Evolutionary conservation across 2,329 filamentous ascomycete species (phyloP).

Genomic region (Albifimbria verrucaria): DNA sequence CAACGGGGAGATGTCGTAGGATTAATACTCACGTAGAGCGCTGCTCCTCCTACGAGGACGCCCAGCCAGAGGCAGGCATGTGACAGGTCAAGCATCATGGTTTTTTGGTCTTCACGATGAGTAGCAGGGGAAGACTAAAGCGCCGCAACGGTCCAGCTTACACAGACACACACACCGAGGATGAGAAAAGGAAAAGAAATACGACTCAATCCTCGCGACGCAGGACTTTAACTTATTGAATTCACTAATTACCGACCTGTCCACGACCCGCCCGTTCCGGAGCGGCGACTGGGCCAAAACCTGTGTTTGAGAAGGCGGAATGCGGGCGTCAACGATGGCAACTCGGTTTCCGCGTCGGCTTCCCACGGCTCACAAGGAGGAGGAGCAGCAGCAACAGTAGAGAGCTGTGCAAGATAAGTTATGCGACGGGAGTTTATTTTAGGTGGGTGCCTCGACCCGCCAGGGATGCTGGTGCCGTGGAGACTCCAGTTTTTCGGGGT

Average conservation of each 20-base stretch:
- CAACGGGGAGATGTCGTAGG: background rate
- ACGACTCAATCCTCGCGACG: background rate
- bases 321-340: background rate
- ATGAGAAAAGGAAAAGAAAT: constrained; percentile 1
- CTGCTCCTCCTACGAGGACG: constrained; percentile 28
- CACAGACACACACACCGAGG: background rate
- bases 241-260: background rate
- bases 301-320: background rate
- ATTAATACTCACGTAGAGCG: constrained; percentile 37
- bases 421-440: background rate
- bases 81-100: constrained; percentile 25
- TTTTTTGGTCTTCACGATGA: background rate
- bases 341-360: constrained; percentile 2
- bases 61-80: constrained; percentile 40
- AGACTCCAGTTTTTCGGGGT: background rate
- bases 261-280: background rate
- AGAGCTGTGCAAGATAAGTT: too few species aligned
- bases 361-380: constrained; percentile 10
- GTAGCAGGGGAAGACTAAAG: too few species aligned
- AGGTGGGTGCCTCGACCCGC: too few species aligned
- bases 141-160: background rate
- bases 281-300: background rate
- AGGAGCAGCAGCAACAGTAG: too few species aligned
- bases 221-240: background rate
- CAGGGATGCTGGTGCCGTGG: too few species aligned